Base-by-base conservation (phyloP, 208 protist genomes). In the Vickermania ingenoplastis region DNA sequence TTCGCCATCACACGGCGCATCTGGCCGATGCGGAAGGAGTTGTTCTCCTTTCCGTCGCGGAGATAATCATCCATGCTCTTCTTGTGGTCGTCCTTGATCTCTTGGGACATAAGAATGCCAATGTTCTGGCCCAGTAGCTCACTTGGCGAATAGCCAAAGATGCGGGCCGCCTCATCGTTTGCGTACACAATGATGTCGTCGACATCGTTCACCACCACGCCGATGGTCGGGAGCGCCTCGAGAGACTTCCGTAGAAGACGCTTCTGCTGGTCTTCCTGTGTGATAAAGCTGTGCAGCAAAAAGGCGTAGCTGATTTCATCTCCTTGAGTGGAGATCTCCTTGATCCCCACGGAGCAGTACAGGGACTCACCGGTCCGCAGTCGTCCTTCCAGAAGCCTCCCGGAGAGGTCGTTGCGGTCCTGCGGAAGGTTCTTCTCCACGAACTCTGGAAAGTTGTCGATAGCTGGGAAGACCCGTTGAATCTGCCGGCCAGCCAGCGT, bases 71-170 rank as follows among this genome's bases (percentile, higher is more conserved):
- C 49, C 30, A 71, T n/a, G 59, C 50, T 41, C 22, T 41, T 26
- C 36, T 66, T 52, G 57, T 74, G 68, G 23, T 45, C 25, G 25
- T 57, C 63, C 4, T 57, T 41, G 23, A 53, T 30, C 22, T n/a
- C 3, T 57, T 14, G 24, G 2, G 54, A 11, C 69, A 72, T 72
- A 28, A 75, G 4, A 3, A 63, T 56, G 3, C 22, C 41, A 2
- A 75, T 22, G 52, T 75, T 59, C 52, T 68, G 3, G 14, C 69
- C 69, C 25, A 68, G 24, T 24, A 66, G 2, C 27, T 75, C 69
- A 13, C 11, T 22, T 14, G 26, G 5, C 3, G 55, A 3, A 28
- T 71, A 74, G 57, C 59, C 50, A 25, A 74, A 74, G n/a, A 61
- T 59, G 4, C 24, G 5, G 14, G 22, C 4, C n/a, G 41, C 54